Base-by-base conservation (phyloP, 139 green algal species). In the Chlorella sp. region DNA sequence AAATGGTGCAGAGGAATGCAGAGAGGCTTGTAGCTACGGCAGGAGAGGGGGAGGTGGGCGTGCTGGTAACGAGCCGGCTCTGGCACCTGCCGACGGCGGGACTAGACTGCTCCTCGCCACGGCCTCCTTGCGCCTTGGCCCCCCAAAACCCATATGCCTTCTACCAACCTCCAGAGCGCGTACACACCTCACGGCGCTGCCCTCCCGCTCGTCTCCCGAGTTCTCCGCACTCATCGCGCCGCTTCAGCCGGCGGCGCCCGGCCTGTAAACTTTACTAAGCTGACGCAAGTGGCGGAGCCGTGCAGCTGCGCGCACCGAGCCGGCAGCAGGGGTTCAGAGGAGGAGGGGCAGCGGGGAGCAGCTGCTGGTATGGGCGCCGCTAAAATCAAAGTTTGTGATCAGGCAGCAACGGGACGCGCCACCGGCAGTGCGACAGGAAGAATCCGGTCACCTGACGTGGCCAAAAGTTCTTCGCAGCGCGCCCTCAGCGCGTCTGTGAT, bases 141-240 rank as follows among this genome's bases (percentile, higher is more conserved):
- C 12, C 3, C 75, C 32, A 0, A 81, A 14, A 15, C 34, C 15
- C 34, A 3, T 48, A 21, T 18, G 12, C 14, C n/a, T 1, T 39
- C 28, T 36, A 14, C 3, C 12, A 28, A 30, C 71, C 32, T n/a
- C 40, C 42, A 81, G 40, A 37, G n/a, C 16, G 30, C 53, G 18
- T n/a, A 12, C 87, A 5, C 42, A 89, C 78, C 89, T 89, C 36
- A 79, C 78, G 32, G 36, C 75, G 15, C 48, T 57, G 48, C 60
- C 83, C 28, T 86, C 83, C 16, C 83, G 34, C 61, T 89, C 83
- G 34, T 91, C 83, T n/a, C 83, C 83, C 37, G 81, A 86, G 61
- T 86, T 84, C 24, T 89, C 88, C 30, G 37, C 88, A 32, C 85
- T 88, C 88, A 84, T 89, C 12, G 14, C 60, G 36, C 32, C 57